Evolutionary conservation across 2,329 filamentous ascomycete species (phyloP), one percentile per base, ranked within the genome.

Genomic region (Penicillium sp.): DNA sequence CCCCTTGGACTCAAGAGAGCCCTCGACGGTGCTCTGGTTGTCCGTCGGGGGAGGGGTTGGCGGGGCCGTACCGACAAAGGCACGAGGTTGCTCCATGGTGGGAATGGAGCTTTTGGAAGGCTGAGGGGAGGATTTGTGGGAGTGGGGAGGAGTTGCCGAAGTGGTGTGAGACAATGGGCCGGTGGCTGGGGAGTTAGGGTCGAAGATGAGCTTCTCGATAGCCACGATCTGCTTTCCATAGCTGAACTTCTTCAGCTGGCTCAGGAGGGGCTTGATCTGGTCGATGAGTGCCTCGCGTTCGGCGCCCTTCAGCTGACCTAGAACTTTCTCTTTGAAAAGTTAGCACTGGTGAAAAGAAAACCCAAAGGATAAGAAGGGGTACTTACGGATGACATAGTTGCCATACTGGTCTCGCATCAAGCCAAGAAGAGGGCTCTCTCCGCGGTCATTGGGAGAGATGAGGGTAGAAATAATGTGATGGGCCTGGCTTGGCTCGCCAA

Each of bases 341-440:
- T 55, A 70, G 71, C 69, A 59, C 25, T 3, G n/a, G 6, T 27
- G 4, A 26, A 9, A 23, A 20, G 12, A 7, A 70, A 7, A 22
- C 18, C 18, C 31, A 27, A 12, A 47, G 6, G 15, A 18, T 15
- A 25, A 53, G 29, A 31, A 11, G 22, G n/a, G 25, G n/a, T 20
- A 85, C 91, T 85, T 85, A 96, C 92, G 93, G 58, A 97, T 89
- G 6, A 97, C 93, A 70, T 97, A 99, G 73, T 99, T 99, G 57
- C 90, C 94, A 71, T 88, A 97, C 61, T 90, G 89, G 70, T 99
- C 93, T 61, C 88, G 89, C 82, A 97, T 92, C 75, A 97, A 81
- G 22, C 83, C 80, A 58, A 88, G 82, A 35, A 97, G 77, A n/a
- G 86, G 84, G 53, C 81, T 87, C 53, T 86, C 85, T 12, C 89